Evolutionary conservation across 2,329 filamentous ascomycete genomes (phyloP).

Genomic region (Nemania abortiva): DNA sequence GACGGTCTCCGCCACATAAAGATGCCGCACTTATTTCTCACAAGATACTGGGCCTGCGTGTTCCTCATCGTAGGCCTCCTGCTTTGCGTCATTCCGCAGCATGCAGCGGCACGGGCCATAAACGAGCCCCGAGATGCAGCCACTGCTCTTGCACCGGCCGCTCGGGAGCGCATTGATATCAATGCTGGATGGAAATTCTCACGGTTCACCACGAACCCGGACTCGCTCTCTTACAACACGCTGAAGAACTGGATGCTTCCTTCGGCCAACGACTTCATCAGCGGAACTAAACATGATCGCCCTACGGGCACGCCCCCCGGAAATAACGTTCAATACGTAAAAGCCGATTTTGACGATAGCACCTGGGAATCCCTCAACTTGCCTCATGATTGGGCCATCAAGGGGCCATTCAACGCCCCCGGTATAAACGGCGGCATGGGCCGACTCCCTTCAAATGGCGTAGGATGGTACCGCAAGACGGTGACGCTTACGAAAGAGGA

Average conservation of each 20-base stretch:
- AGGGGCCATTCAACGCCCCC: conserved; percentile 54
- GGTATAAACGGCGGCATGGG: conserved; percentile 56
- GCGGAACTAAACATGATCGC: conserved; percentile 43
- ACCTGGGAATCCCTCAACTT: conserved; percentile 56
- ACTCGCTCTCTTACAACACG: conserved; percentile 50
- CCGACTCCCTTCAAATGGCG: conserved; percentile 62
- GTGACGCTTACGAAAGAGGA: conserved; percentile 46
- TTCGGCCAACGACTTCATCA: conserved; percentile 49
- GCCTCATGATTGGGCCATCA: conserved; percentile 61
- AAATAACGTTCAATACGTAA: conserved; percentile 46
- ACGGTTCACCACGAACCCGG: conserved; percentile 52
- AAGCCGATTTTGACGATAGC: conserved; percentile 47
- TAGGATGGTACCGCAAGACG: conserved; percentile 63
- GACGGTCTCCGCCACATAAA: neutral
- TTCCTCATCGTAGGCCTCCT: conserved; percentile 30
- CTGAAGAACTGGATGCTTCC: conserved; percentile 54
- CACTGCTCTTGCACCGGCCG: neutral
- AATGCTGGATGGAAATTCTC: conserved; percentile 53
- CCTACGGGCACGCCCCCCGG: conserved; percentile 46
- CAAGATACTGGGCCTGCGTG: conserved; percentile 20
- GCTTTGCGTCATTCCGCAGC: conserved; percentile 20
- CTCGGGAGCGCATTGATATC: conserved; percentile 52
- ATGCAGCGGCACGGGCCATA: conserved; percentile 26
- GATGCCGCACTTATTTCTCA: conserved; percentile 25
- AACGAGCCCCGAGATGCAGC: neutral